phyloP scores from a whole-genome alignment of 768 basidiomycete genomes.

The Amanita molliuscula region DNA sequence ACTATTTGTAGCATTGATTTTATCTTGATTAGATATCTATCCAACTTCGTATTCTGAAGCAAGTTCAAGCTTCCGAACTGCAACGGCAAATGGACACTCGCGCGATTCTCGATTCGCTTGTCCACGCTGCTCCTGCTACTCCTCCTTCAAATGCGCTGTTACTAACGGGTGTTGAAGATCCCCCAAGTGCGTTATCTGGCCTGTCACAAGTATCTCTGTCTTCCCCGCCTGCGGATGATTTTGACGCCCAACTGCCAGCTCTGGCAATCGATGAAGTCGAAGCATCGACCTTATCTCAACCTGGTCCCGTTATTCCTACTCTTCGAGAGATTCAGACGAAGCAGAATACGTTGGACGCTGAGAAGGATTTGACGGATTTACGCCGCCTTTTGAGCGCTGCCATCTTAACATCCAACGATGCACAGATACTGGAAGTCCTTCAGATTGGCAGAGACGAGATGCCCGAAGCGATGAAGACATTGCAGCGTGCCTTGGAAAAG shows the following conservation, averaged over 20 bases:
- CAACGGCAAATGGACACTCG: conserved; percentile 22
- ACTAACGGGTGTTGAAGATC: conserved; percentile 7
- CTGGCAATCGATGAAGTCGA: conserved; percentile 1
- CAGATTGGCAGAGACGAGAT: conserved; percentile 58
- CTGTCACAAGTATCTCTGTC: neutral
- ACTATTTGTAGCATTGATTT: neutral
- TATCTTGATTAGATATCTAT: conserved; percentile 12
- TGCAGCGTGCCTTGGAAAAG: conserved; percentile 53
- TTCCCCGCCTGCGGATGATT: conserved; percentile 8
- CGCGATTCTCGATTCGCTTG: conserved; percentile 22
- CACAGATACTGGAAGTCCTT: conserved; percentile 50
- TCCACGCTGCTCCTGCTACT: neutral
- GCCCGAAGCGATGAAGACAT: conserved; percentile 73
- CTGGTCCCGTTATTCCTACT: conserved; percentile 13
- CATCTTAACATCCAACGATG: conserved; percentile 47
- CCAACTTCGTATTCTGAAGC: conserved; percentile 39
- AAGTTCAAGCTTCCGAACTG: conserved; percentile 31
- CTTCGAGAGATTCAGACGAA: conserved; percentile 14
- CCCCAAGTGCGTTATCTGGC: neutral
- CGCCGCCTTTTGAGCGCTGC: conserved; percentile 49
- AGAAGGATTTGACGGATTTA: conserved; percentile 44
- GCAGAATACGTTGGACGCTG: conserved; percentile 32
- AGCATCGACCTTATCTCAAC: neutral
- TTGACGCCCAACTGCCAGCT: conserved; percentile 10
- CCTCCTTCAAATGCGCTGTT: conserved; percentile 7